Base-by-base conservation (phyloP, 345 rosid genomes). In the Chamaenerion angustifolium region DNA sequence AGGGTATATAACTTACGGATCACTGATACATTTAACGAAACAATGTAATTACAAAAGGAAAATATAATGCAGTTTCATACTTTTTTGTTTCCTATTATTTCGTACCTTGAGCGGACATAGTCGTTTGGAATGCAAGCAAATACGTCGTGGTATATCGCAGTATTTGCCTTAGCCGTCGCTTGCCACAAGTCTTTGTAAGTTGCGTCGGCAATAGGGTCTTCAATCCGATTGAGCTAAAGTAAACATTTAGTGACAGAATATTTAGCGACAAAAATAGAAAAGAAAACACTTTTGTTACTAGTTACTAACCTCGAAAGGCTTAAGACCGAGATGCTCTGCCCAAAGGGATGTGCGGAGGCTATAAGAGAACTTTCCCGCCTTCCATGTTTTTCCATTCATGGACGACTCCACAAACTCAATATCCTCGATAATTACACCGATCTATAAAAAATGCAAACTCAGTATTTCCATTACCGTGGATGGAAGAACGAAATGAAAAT, bases 301-400 rank as follows among this genome's bases (percentile, higher is more conserved):
- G 3, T 52, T 45, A 49, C 55, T 17, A 49, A 85, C 97, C 90
- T 85, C 95, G 60, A 68, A 71, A 16, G 64, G 27, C 41, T 54
- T 69, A 60, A 89, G 88, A 45, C 88, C 94, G 48, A 85, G 95
- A 64, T 85, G 97, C 71, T 89, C 97, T 3, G 80, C 69, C 95
- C 97, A 89, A 18, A 89, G 58, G 0, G 85, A 76, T 66, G 90
- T 76, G 45, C 95, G 78, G 23, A 89, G 74, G 66, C 88, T 74
- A 40, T 72, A 56, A 7, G 95, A 56, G 56, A 85, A 81, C 60
- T 77, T 85, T 25, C 97, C 95, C 4, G 94, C 94, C 66, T 76
- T 74, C 97, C 97, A 89, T 1, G 71, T 74, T 72, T 74, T 68
- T 54, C 95, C 81, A 12, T 81, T 64, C 80, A 89, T 83, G 8